phyloP scores from a whole-genome alignment of 1,139 yeast species.

The Petasospora fabianii region DNA sequence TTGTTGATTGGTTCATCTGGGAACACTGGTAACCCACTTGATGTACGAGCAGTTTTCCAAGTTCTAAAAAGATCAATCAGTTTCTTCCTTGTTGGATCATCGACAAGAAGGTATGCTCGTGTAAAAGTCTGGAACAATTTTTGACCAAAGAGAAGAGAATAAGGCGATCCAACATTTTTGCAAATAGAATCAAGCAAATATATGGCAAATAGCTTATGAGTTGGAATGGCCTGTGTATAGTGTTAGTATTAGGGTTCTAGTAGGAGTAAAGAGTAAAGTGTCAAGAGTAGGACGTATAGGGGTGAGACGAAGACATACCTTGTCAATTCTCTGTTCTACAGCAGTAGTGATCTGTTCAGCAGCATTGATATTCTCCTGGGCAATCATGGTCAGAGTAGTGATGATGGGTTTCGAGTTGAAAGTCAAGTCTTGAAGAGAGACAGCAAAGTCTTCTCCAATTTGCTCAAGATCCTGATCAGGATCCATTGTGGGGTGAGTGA shows the following conservation, averaged over 20 bases:
- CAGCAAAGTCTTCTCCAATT: slow-evolving; percentile 60
- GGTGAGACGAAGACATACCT: slow-evolving; percentile 28
- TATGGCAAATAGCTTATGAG: slow-evolving; percentile 76
- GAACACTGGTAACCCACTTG: slow-evolving; percentile 66
- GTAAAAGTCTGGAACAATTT: slow-evolving; percentile 67
- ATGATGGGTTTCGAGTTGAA: slow-evolving; percentile 90
- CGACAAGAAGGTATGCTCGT: slow-evolving; percentile 72
- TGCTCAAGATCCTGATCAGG: slow-evolving; percentile 12
- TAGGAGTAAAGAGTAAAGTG: no score
- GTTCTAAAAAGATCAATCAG: slow-evolving; percentile 77
- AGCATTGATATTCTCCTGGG: slow-evolving; percentile 73
- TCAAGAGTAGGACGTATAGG: no score
- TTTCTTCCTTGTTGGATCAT: slow-evolving; percentile 69
- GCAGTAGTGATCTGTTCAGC: slow-evolving; percentile 79
- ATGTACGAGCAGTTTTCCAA: slow-evolving; percentile 70
- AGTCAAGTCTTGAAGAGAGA: slow-evolving; percentile 70
- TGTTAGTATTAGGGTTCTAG: slow-evolving; percentile 4
- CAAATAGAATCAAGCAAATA: slow-evolving; percentile 91
- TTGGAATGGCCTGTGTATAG: slow-evolving; percentile 41
- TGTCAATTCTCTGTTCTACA: slow-evolving; percentile 59
- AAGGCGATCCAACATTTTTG: slow-evolving; percentile 87
- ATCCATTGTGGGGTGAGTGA: no score
- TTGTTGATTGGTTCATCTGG: slow-evolving; percentile 65
- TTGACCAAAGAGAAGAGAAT: slow-evolving; percentile 66
- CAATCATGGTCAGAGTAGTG: slow-evolving; percentile 78